phyloP scores from a whole-genome alignment of 352 stramenopile species.

The Phytophthora fragariaefolia region DNA sequence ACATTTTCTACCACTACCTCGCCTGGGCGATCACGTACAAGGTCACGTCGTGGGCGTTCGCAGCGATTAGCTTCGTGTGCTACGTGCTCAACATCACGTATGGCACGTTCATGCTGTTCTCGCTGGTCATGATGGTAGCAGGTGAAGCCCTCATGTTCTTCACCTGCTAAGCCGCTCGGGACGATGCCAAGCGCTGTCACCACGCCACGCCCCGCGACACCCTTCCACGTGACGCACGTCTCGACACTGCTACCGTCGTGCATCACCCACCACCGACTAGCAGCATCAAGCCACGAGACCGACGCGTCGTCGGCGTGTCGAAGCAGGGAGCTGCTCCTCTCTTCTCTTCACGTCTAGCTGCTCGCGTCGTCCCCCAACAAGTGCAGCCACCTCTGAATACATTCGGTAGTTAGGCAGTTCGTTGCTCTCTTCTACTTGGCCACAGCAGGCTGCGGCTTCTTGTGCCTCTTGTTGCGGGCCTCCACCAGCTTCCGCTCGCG shows the following conservation, averaged over 20 bases:
- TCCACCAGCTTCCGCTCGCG: conserved; percentile 36
- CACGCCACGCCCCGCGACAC: neutral
- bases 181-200: conserved; percentile 18
- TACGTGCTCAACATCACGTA: conserved; percentile 62
- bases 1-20: conserved; percentile 69
- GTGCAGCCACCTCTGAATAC: conserved; percentile 35
- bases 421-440: conserved; percentile 27
- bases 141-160: conserved; percentile 82
- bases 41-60: conserved; percentile 53
- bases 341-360: neutral
- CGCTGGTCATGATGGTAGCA: conserved; percentile 51
- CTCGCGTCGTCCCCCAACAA: conserved; percentile 12
- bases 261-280: conserved; percentile 24
- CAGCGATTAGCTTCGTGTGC: conserved; percentile 49
- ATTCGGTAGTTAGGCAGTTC: conserved; percentile 32
- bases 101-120: conserved; percentile 67
- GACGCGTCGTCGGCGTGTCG: too few species aligned
- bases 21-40: conserved; percentile 80
- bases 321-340: neutral
- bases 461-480: conserved; percentile 36
- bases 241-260: conserved; percentile 11
- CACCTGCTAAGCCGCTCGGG: conserved; percentile 58
- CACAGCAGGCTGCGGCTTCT: conserved; percentile 24
- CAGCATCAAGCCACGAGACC: neutral
- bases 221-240: neutral